Evolutionary conservation across 169 alveolate genomes (phyloP).

Genomic region (Toxoplasma gondii): DNA sequence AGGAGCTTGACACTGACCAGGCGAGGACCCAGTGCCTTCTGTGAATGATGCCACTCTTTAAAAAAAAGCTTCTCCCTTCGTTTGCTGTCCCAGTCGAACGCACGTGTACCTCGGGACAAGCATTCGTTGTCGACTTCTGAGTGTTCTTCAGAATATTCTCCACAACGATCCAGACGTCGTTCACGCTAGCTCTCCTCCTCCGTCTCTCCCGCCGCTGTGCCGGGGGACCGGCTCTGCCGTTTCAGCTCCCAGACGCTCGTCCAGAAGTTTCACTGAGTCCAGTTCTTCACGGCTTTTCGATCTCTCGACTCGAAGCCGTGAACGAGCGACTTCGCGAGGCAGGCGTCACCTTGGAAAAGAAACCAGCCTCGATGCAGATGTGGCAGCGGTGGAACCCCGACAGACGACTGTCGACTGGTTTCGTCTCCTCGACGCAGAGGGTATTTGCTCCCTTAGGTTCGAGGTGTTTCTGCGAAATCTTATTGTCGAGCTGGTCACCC

Average conservation of each 20-base stretch:
- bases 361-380: neutral
- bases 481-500: constrained; percentile 2
- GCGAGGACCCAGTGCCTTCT: no score
- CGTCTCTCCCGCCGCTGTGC: neutral
- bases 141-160: neutral
- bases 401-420: constrained; percentile 31
- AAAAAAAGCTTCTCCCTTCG: no score
- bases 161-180: neutral
- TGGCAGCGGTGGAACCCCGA: neutral
- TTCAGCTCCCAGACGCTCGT: neutral
- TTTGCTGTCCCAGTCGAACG: neutral
- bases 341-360: neutral
- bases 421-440: neutral
- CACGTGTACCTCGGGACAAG: no score
- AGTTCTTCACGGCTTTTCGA: no score
- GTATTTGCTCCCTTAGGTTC: neutral
- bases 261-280: neutral
- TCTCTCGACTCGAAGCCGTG: no score
- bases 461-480: constrained; percentile 8
- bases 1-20: no score
- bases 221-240: neutral
- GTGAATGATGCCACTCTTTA: no score
- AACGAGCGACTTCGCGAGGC: no score
- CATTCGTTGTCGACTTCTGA: no score
- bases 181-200: neutral